Conservation (phyloP, 1,284 basidiomycete genomes). For the Schizophyllum commune region DNA sequence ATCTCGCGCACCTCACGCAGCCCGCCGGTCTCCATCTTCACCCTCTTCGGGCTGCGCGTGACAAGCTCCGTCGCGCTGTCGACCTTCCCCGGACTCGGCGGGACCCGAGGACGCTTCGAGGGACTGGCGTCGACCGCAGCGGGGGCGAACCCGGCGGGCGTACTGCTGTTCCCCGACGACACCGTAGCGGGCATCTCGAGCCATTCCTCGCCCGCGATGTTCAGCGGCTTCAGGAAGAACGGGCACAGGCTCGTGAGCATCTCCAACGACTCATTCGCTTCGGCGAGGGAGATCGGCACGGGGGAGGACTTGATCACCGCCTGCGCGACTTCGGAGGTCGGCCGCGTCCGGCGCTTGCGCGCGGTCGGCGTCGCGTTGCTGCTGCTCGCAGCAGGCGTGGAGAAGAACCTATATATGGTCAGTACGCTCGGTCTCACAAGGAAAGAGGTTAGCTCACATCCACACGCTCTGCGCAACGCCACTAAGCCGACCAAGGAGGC, state of each 20-base stretch:
- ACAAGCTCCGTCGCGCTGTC: conserved; percentile 53
- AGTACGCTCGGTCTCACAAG: conserved; percentile 4
- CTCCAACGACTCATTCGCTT: conserved; percentile 64
- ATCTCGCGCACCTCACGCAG: conserved; percentile 71
- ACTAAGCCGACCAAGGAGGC: conserved; percentile 65
- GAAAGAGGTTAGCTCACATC: conserved; percentile 47
- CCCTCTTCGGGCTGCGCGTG: conserved; percentile 59
- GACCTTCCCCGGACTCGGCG: conserved; percentile 35
- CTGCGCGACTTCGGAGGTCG: conserved; percentile 51
- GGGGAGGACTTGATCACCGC: conserved; percentile 71
- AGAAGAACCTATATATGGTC: conserved; percentile 50
- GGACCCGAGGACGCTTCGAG: conserved; percentile 20
- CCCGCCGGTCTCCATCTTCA: conserved; percentile 61
- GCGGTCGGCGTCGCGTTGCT: conserved; percentile 37
- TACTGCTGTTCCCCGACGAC: conserved; percentile 18
- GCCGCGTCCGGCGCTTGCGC: conserved; percentile 63
- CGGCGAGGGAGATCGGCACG: conserved; percentile 65
- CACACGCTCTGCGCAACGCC: conserved; percentile 79
- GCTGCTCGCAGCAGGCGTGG: conserved; percentile 36
- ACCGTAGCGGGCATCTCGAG: conserved; percentile 58
- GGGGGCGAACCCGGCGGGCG: conserved; percentile 18
- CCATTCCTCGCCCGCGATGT: conserved; percentile 67
- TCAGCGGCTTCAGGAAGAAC: conserved; percentile 62
- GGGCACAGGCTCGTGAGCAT: conserved; percentile 64
- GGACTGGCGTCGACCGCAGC: conserved; percentile 19